phyloP scores from a whole-genome alignment of 768 basidiomycete species.

The Lyophyllum shimeji region DNA sequence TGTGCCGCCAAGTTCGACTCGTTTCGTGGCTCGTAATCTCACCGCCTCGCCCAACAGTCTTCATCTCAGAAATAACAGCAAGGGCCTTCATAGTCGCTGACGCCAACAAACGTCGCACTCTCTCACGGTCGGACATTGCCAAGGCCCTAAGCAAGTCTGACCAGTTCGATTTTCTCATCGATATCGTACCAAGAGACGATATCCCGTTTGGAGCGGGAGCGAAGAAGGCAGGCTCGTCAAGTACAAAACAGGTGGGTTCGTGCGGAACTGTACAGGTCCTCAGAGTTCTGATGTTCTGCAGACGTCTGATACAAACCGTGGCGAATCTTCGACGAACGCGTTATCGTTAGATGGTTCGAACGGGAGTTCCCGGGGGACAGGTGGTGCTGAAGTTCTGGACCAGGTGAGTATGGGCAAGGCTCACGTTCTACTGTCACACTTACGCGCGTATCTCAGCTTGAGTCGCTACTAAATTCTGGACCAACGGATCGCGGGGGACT shows the following conservation, averaged over 20 bases:
- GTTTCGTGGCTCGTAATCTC: neutral
- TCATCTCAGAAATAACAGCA: conserved; percentile 95
- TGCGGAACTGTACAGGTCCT: neutral
- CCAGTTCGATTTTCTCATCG: conserved; percentile 97
- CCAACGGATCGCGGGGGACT: conserved; percentile 14
- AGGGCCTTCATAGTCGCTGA: conserved; percentile 95
- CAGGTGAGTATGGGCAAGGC: conserved; percentile 15
- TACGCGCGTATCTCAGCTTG: conserved; percentile 16
- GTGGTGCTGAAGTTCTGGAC: conserved; percentile 15
- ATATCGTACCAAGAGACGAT: conserved; percentile 91
- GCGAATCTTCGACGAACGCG: conserved; percentile 5
- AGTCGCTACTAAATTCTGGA: conserved; percentile 20
- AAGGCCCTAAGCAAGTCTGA: conserved; percentile 91
- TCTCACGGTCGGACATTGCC: conserved; percentile 91
- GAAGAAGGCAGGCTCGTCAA: conserved; percentile 19
- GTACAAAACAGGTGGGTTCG: conserved; percentile 17
- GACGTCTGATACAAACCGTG: conserved; percentile 6
- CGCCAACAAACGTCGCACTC: conserved; percentile 93
- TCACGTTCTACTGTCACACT: neutral
- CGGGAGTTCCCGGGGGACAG: neutral
- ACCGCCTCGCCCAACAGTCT: conserved; percentile 54
- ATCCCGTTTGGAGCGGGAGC: conserved; percentile 30
- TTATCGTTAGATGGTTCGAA: conserved; percentile 9
- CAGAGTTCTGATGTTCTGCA: neutral
- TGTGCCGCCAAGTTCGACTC: conserved; percentile 15